Percentiles rank a stretch among this genome's conserved stretches.
phyloP scores from a whole-genome alignment of 257 asterid species.

The Eucommia ulmoides region DNA sequence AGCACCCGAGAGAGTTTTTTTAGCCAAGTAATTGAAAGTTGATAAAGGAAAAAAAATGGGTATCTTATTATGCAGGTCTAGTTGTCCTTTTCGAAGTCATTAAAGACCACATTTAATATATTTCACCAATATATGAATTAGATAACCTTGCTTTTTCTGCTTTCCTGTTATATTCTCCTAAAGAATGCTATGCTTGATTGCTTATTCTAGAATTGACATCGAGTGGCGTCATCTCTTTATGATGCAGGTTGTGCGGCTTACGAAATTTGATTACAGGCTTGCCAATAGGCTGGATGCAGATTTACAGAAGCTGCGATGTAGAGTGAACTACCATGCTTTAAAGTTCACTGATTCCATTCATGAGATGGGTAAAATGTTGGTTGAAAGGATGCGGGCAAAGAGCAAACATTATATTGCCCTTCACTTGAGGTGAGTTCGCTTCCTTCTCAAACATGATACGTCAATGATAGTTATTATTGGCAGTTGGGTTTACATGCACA shows the following conservation, averaged over 20 bases:
- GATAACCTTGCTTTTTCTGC: too few species aligned
- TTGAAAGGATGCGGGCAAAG: constrained; percentile 47
- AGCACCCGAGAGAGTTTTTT: too few species aligned
- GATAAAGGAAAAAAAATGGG: too few species aligned
- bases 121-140: too few species aligned
- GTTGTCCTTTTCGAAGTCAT: too few species aligned
- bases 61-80: too few species aligned
- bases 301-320: constrained; percentile 66
- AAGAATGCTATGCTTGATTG: too few species aligned
- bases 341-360: constrained; percentile 51
- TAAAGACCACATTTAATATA: too few species aligned
- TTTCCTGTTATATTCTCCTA: too few species aligned
- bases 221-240: not conserved
- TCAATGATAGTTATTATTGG: too few species aligned
- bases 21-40: too few species aligned
- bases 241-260: constrained; percentile 58
- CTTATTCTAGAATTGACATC: not conserved
- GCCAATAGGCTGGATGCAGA: constrained; percentile 39
- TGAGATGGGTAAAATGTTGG: constrained; percentile 50
- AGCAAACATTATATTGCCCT: constrained; percentile 48
- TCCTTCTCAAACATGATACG: not conserved
- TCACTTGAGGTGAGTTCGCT: constrained; percentile 46
- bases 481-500: too few species aligned
- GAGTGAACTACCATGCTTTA: constrained; percentile 69
- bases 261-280: constrained; percentile 64